Conservation (phyloP, 768 basidiomycete species). For the Termitomyces sp. region DNA sequence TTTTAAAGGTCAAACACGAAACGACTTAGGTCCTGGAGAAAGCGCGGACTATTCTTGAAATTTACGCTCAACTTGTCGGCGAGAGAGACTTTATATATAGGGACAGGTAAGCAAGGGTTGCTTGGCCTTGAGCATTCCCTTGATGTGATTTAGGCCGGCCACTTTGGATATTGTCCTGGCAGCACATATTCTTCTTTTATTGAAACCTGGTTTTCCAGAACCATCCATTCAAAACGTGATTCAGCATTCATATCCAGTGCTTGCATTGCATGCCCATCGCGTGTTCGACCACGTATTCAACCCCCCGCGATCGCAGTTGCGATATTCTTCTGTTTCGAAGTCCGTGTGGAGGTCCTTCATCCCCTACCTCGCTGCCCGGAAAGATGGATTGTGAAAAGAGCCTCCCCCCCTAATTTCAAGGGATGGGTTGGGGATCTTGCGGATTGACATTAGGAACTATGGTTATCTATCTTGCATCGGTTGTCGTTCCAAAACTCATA, state of each 20-base stretch:
- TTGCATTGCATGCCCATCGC: conserved; percentile 53
- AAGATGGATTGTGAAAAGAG: conserved; percentile 26
- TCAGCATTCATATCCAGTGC: conserved; percentile 45
- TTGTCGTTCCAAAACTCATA: conserved; percentile 13
- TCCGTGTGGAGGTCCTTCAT: conserved; percentile 34
- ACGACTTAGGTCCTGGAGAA: conserved; percentile 48
- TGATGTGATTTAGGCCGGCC: conserved; percentile 39
- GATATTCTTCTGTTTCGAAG: conserved; percentile 8
- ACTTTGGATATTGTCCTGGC: conserved; percentile 63
- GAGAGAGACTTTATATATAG: conserved; percentile 45
- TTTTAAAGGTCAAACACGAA: neutral
- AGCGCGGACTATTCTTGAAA: conserved; percentile 48
- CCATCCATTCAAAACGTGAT: conserved; percentile 50
- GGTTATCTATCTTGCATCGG: conserved; percentile 28
- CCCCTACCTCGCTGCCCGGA: conserved; percentile 18
- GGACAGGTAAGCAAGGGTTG: conserved; percentile 31
- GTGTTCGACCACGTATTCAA: conserved; percentile 29
- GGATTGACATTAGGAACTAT: conserved; percentile 38
- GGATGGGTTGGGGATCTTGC: conserved; percentile 50
- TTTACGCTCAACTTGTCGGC: conserved; percentile 52
- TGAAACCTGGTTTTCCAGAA: conserved; percentile 57
- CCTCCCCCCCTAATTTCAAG: conserved; percentile 41
- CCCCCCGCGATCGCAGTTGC: conserved; percentile 10
- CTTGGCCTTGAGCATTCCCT: neutral
- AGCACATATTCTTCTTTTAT: conserved; percentile 59